Percentiles rank a stretch among this genome's conserved stretches.
These are phyloP conservation scores for Gyromitra esculenta DNA, from an alignment of 2,329 filamentous ascomycete species.

Conservation along the genomic window DNA sequence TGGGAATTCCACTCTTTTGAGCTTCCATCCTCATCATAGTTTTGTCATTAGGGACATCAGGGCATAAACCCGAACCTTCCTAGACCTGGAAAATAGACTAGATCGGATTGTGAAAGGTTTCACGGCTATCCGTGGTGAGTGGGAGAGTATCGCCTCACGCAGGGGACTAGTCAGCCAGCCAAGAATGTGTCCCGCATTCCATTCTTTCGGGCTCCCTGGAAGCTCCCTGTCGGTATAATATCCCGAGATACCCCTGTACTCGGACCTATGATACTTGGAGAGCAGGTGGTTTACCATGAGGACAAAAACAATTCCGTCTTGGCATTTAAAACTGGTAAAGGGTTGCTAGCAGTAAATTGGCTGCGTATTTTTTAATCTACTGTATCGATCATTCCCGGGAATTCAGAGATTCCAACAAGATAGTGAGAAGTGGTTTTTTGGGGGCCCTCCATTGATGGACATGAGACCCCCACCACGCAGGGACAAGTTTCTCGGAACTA, in stretches of 20 bases:
- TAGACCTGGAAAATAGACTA: constrained; percentile 32
- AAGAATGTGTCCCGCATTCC: constrained; percentile 38
- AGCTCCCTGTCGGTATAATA: constrained; percentile 46
- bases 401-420: constrained; percentile 14
- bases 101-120: constrained; percentile 6
- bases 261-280: constrained; percentile 29
- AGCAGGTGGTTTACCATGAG: constrained; percentile 37
- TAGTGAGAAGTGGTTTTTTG: constrained; percentile 22
- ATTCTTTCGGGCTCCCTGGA: constrained; percentile 46
- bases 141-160: constrained; percentile 23
- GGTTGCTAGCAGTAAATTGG: constrained; percentile 33
- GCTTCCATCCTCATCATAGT: constrained; percentile 5
- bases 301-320: constrained; percentile 36
- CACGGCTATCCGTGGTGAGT: constrained; percentile 19
- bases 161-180: constrained; percentile 30
- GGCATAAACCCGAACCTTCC: constrained; percentile 22
- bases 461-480: constrained; percentile 39
- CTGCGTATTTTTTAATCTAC: constrained; percentile 34
- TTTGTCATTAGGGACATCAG: constrained; percentile 9
- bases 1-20: constrained; percentile 6
- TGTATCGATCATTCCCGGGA: constrained; percentile 36
- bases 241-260: constrained; percentile 48
- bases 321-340: constrained; percentile 29
- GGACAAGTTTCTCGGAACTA: constrained; percentile 40
- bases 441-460: constrained; percentile 14